Conservation (phyloP, 345 rosid species). For the Chamaenerion angustifolium region DNA sequence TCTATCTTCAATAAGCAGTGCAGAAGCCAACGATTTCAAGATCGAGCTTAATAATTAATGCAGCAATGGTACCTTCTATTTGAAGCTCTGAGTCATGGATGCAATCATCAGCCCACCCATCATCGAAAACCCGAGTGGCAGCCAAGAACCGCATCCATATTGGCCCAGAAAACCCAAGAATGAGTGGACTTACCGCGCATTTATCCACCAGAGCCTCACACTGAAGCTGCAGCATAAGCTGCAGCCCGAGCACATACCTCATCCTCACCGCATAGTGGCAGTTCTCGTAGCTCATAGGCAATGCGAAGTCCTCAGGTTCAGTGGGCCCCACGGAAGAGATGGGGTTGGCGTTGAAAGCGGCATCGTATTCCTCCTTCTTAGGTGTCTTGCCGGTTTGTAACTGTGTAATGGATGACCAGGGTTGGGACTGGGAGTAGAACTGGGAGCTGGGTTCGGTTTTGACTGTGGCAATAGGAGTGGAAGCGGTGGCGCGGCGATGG, state of each 20-base stretch:
- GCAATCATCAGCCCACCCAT: constrained; percentile 48
- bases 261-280: constrained; percentile 52
- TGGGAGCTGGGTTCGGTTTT: constrained; percentile 13
- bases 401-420: constrained; percentile 30
- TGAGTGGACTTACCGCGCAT: constrained; percentile 44
- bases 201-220: constrained; percentile 57
- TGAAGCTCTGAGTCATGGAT: constrained; percentile 40
- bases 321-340: constrained; percentile 17
- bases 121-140: constrained; percentile 31
- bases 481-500: constrained; percentile 19
- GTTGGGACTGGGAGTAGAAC: constrained; percentile 17
- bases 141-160: constrained; percentile 45
- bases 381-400: neutral
- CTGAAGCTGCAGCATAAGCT: constrained; percentile 53
- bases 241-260: constrained; percentile 55
- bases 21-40: no score
- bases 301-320: constrained; percentile 39
- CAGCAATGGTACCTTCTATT: constrained; percentile 14
- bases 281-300: constrained; percentile 29
- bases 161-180: constrained; percentile 42
- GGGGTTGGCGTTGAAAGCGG: neutral
- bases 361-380: constrained; percentile 10
- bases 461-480: constrained; percentile 1
- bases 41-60: no score
- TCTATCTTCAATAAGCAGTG: no score